Evolutionary conservation across 192 early-diverging fungal species (phyloP), one percentile per base, ranked within the genome.

Genomic region (Spizellomyces sp.): DNA sequence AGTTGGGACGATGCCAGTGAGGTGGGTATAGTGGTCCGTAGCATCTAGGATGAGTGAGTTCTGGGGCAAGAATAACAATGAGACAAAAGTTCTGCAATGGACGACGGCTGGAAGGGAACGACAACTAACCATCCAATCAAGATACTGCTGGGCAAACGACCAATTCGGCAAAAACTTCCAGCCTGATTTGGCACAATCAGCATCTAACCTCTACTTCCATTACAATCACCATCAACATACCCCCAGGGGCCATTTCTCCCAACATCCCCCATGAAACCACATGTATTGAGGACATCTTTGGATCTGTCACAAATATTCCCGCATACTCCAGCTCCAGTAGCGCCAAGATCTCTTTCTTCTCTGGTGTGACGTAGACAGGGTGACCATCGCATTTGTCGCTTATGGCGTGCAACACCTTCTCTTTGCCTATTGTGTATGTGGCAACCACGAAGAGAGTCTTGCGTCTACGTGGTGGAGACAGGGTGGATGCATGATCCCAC

Each of bases 391-490:
- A 67, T 12, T 42, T 17, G 36, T 86, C 83, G 10, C 84, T 86
- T 60, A 88, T 85, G 79, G 75, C 71, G 42, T 83, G 84, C 50
- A 54, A 19, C 6, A 94, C 81, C 14, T 83, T 84, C 77, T 98
- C 95, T 75, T 98, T 98, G 55, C 96, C 96, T 65, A 98, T 94
- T 7, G 83, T 81, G 78, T 95, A 96, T 4, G 93, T 90, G 0
- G 94, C 95, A 9, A 95, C 88, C 7, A 91, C 85, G 52, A 94
- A 71, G 47, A 98, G 75, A 43, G 82, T 66, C 43, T 75, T 78
- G 8, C 61, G 68, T 36, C 27, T 0, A 36, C 27, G 27, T 3
- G 27, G 27, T 36, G 27, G 27, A 36, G 27, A 36, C 27, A 36
- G 27, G 27, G 27, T 36, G 0, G 27, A 36, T 36, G 27, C 27